Percentiles rank a stretch among this genome's conserved stretches.
Conservation (phyloP, 495 filamentous ascomycete species). For the Annulohypoxylon moriforme region DNA sequence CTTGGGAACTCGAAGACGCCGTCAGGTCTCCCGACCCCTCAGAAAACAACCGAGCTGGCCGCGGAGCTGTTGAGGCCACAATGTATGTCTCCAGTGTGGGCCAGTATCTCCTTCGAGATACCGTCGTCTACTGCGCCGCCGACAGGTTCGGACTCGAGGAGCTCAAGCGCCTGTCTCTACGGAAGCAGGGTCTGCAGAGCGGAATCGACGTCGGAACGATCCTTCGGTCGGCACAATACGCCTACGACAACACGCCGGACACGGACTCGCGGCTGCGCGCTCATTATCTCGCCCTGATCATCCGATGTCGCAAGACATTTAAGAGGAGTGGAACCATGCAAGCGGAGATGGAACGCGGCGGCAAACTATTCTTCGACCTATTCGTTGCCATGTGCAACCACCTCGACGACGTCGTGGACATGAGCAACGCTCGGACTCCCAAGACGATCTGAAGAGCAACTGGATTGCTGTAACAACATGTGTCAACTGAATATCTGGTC, state of each 20-base stretch:
- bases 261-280: slow-evolving; percentile 89
- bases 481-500: slow-evolving; percentile 37
- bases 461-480: slow-evolving; percentile 40
- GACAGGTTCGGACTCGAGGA: slow-evolving; percentile 87
- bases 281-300: slow-evolving; percentile 94
- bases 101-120: slow-evolving; percentile 84
- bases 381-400: slow-evolving; percentile 98
- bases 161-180: slow-evolving; percentile 85
- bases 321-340: slow-evolving; percentile 97
- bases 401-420: slow-evolving; percentile 87
- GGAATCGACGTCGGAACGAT: slow-evolving; percentile 89
- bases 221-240: slow-evolving; percentile 88
- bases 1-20: slow-evolving; percentile 78
- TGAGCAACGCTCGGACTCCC: slow-evolving; percentile 62
- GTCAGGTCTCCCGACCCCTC: slow-evolving; percentile 53
- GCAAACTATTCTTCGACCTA: slow-evolving; percentile 94
- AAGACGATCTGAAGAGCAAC: slow-evolving; percentile 59
- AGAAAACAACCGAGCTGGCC: slow-evolving; percentile 60
- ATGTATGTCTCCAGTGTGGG: slow-evolving; percentile 73
- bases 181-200: slow-evolving; percentile 89
- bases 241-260: slow-evolving; percentile 93
- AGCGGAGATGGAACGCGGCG: slow-evolving; percentile 93
- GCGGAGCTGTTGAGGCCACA: slow-evolving; percentile 76
- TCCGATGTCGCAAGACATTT: slow-evolving; percentile 91
- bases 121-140: slow-evolving; percentile 89